Conservation (phyloP, 1,284 basidiomycete species). For the Cryptococcus jaspeensis region DNA sequence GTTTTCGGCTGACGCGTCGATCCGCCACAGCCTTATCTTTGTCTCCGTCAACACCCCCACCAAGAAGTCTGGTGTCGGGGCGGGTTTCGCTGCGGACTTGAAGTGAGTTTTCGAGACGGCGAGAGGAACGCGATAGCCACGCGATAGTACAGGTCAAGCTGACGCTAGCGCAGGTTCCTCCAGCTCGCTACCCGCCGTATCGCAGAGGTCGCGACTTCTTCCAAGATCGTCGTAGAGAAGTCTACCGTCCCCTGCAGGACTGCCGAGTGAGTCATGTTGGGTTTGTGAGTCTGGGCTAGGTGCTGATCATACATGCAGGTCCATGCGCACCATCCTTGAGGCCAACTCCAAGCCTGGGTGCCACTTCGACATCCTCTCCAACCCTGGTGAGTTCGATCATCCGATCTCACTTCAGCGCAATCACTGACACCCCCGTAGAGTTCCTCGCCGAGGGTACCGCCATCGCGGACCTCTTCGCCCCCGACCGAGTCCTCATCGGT, state of each 20-base stretch:
- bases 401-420: not conserved
- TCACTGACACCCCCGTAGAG: slow-evolving; percentile 49
- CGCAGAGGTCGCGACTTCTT: slow-evolving; percentile 81
- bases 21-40: slow-evolving; percentile 55
- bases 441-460: slow-evolving; percentile 99
- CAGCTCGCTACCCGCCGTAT: slow-evolving; percentile 95
- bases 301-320: slow-evolving; percentile 46
- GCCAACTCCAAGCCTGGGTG: slow-evolving; percentile 91
- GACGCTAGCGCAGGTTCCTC: slow-evolving; percentile 67
- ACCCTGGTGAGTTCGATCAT: slow-evolving; percentile 62
- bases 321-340: slow-evolving; percentile 98
- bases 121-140: too few relatives aligned
- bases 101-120: slow-evolving; percentile 61
- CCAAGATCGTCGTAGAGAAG: slow-evolving; percentile 99
- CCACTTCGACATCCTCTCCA: slow-evolving; percentile 97
- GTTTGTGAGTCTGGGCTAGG: not conserved
- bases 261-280: slow-evolving; percentile 60
- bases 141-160: slow-evolving; percentile 1
- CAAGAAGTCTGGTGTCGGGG: slow-evolving; percentile 95
- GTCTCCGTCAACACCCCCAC: slow-evolving; percentile 85
- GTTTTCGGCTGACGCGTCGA: not conserved
- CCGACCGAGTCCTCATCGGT: slow-evolving; percentile 96
- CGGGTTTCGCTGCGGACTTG: slow-evolving; percentile 95
- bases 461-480: slow-evolving; percentile 79
- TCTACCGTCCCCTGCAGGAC: slow-evolving; percentile 98